Conservation (phyloP, 768 basidiomycete species). For the Coprinopsis strossmayeri region DNA sequence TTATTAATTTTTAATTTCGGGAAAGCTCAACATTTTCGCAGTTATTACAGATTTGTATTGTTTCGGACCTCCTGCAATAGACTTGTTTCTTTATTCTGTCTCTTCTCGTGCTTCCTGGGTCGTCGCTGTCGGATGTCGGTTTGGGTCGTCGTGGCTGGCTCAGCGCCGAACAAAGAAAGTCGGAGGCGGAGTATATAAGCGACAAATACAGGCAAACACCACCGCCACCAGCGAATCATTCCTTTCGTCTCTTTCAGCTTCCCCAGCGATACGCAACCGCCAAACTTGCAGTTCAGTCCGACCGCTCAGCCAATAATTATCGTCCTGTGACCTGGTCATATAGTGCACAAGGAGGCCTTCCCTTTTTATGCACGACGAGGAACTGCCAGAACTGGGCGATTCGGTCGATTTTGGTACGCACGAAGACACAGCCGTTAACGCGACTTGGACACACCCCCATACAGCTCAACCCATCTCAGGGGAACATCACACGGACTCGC, state of each 20-base stretch:
- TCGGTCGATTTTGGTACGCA: slow-evolving; percentile 3
- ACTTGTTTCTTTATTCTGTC: too few species aligned
- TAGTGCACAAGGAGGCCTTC: background rate
- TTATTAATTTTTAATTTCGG: too few species aligned
- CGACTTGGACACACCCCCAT: slow-evolving; percentile 20
- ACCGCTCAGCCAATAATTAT: slow-evolving; percentile 2
- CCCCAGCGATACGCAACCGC: slow-evolving; percentile 14
- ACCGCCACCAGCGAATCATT: slow-evolving; percentile 19
- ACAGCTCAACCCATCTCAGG: slow-evolving; percentile 12
- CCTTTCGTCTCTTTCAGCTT: slow-evolving; percentile 6
- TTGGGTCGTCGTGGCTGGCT: background rate
- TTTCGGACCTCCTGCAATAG: too few species aligned
- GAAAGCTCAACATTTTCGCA: too few species aligned
- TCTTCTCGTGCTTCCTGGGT: too few species aligned
- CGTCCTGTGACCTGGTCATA: background rate
- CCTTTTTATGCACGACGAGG: slow-evolving; percentile 3
- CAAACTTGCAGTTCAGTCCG: slow-evolving; percentile 6
- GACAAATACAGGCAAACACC: slow-evolving; percentile 20
- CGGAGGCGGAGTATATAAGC: background rate
- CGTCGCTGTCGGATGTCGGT: too few species aligned
- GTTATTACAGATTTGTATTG: too few species aligned
- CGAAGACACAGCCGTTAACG: slow-evolving; percentile 3
- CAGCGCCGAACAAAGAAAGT: background rate
- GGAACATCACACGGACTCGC: slow-evolving; percentile 6
- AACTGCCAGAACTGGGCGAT: slow-evolving; percentile 10